Conservation (phyloP, 2,329 filamentous ascomycete genomes). For the Purpureocillium lavendulum region DNA sequence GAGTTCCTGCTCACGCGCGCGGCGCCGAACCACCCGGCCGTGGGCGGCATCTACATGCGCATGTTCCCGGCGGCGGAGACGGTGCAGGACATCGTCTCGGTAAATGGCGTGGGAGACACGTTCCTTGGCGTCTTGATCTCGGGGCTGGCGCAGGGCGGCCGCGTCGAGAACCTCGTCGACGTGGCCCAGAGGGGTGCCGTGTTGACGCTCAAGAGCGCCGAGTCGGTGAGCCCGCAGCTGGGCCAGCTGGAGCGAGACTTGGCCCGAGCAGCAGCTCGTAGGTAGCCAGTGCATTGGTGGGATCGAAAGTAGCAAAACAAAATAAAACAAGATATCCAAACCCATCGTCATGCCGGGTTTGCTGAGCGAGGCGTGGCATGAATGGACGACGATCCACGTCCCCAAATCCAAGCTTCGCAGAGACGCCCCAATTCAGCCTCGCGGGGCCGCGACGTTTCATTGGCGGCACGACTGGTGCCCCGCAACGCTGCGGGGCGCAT, state of each 20-base stretch:
- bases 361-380: not conserved
- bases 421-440: no score
- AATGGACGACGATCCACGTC: no score
- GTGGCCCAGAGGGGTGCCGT: slow-evolving; percentile 77
- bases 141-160: slow-evolving; percentile 55
- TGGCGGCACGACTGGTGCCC: no score
- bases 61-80: slow-evolving; percentile 58
- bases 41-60: slow-evolving; percentile 77
- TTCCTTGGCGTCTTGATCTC: slow-evolving; percentile 81
- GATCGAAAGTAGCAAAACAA: no score
- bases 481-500: slow-evolving; percentile 1
- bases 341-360: no score
- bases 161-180: slow-evolving; percentile 56
- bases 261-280: slow-evolving; percentile 11
- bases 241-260: slow-evolving; percentile 34
- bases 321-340: no score
- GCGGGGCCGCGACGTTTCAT: no score
- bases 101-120: slow-evolving; percentile 92
- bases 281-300: no score
- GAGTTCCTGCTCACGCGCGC: slow-evolving; percentile 65
- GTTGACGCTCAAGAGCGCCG: slow-evolving; percentile 64
- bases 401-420: no score
- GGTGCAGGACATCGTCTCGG: slow-evolving; percentile 69
- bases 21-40: slow-evolving; percentile 37
- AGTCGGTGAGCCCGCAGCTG: slow-evolving; percentile 60